A percentile compares a stretch with the other conserved stretches of the same genome.
Conservation (phyloP, 2,329 filamentous ascomycete species). For the Sarocladium oryzae region DNA sequence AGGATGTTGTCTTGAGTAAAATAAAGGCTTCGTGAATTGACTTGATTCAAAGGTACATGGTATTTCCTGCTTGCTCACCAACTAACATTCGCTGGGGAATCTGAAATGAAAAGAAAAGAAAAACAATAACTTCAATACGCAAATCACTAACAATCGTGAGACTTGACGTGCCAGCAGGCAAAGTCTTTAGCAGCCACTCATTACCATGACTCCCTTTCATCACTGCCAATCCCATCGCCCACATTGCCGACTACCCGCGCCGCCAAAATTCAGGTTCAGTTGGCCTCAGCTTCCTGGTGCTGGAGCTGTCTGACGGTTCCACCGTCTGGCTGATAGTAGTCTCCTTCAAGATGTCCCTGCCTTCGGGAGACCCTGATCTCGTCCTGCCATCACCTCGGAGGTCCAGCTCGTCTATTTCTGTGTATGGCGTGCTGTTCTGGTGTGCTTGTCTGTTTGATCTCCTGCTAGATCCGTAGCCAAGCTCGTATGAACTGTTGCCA, state of each 20-base stretch:
- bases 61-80: too few relatives aligned
- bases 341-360: neutral
- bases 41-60: too few relatives aligned
- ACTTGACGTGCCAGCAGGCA: neutral
- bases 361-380: neutral
- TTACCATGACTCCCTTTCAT: neutral
- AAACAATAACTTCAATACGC: too few relatives aligned
- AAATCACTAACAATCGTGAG: neutral
- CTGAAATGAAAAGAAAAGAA: too few relatives aligned
- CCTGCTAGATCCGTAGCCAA: neutral
- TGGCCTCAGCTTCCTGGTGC: neutral
- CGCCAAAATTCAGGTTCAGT: neutral
- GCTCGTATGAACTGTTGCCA: neutral
- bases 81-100: too few relatives aligned
- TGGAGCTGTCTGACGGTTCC: neutral
- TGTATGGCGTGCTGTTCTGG: neutral
- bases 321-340: conserved; percentile 1
- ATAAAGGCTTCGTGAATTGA: too few relatives aligned
- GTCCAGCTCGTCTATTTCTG: neutral
- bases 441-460: neutral
- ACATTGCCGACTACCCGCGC: neutral
- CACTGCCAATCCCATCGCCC: neutral
- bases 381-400: neutral
- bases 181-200: neutral
- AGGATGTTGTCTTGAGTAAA: too few relatives aligned